Evolutionary conservation across 306 rosid species (phyloP).

Genomic region (apple (Malus domestica)): ASM211411v1 NC_041799.1:40318501-40319000

Average conservation of each 20-base stretch:
- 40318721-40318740: neutral
- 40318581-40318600: neutral
- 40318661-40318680: neutral
- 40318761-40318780: too few relatives aligned
- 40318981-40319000: too few relatives aligned
- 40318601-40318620: neutral
- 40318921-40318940: too few relatives aligned
- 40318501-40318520: neutral
- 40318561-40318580: neutral
- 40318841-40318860: neutral
- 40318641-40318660: neutral
- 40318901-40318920: neutral
- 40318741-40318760: too few relatives aligned
- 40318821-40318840: neutral
- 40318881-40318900: neutral
- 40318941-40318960: too few relatives aligned
- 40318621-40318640: neutral
- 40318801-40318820: neutral
- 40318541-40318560: neutral
- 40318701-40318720: neutral
- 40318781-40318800: neutral
- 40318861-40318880: neutral
- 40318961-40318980: too few relatives aligned
- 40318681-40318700: neutral
- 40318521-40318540: neutral